Evolutionary conservation across 192 early-diverging fungal species (phyloP), one percentile per base, ranked within the genome.

Genomic region (Umbelopsis ramanniana): DNA sequence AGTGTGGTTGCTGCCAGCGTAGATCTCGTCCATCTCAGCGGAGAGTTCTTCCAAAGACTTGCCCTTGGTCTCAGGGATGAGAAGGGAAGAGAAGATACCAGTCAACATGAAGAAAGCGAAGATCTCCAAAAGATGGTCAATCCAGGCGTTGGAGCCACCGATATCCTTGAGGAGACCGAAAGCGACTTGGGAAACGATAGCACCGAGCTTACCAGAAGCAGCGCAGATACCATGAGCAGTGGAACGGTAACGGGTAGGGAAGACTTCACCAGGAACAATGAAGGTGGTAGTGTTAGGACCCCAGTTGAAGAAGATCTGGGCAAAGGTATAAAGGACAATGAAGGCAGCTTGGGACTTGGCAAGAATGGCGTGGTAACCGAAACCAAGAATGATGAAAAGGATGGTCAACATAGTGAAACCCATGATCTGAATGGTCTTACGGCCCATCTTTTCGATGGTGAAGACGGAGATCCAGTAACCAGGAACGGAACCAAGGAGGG

Each of bases 391-490:
- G 26, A 88, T 76, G 72, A 95, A 95, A 73, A 94, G 78, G 26
- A 96, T 78, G 21, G 90, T 89, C 46, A 96, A 77, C 69, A 91
- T 81, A 24, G 52, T 84, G 79, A 97, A 99, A 69, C 97, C 97
- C 78, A 92, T 84, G 73, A 95, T 90, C 76, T 97, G 96, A 68
- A 99, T 99, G n/a, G 77, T 79, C 77, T 94, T 96, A 76, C 97
- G 93, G 72, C 97, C 97, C 38, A 93, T 73, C 69, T 79, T 81
- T 69, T 99, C 97, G 45, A 99, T 92, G 22, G 90, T 82, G 69
- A 93, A 92, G 72, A 99, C 95, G 4, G 93, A 83, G 78, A 99
- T 85, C 94, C 93, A 97, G 90, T 98, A 99, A 50, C 97, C 97
- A 40, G 97, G 97, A 9, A 99, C 87, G 35, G 89, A 89, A 52